These are phyloP conservation scores for Phytopythium montanum DNA, from an alignment of 352 stramenopile genomes.

Conservation along the genomic window DNA sequence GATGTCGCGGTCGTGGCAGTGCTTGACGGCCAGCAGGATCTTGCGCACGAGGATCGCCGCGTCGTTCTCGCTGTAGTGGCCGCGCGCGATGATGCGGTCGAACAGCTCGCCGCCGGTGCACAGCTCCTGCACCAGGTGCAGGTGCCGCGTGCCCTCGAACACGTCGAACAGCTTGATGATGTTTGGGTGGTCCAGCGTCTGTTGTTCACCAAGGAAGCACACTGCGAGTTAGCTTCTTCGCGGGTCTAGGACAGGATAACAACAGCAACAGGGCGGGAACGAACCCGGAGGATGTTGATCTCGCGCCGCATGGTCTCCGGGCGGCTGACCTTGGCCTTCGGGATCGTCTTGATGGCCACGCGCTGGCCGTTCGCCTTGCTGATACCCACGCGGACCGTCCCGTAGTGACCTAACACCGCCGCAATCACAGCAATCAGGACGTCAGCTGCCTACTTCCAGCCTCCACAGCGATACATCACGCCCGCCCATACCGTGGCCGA, in stretches of 20 bases:
- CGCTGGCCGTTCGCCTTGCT: conserved; percentile 91
- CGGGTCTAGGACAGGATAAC: too few species aligned
- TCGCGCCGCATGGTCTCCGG: conserved; percentile 95
- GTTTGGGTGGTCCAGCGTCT: conserved; percentile 93
- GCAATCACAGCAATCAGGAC: too few species aligned
- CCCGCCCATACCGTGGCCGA: conserved; percentile 50
- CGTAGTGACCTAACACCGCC: conserved; percentile 90
- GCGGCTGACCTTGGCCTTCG: conserved; percentile 93
- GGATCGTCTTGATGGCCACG: conserved; percentile 99
- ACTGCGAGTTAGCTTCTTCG: background rate
- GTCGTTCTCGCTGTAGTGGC: conserved; percentile 97
- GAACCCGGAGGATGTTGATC: conserved; percentile 87
- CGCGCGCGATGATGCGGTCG: conserved; percentile 88
- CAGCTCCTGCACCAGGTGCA: conserved; percentile 97
- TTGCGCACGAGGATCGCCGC: conserved; percentile 94
- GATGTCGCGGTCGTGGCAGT: conserved; percentile 97
- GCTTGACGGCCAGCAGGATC: conserved; percentile 95
- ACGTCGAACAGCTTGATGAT: conserved; percentile 98
- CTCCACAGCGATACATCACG: background rate
- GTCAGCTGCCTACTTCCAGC: background rate
- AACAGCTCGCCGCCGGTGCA: conserved; percentile 97
- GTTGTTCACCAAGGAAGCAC: background rate
- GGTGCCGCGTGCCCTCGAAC: conserved; percentile 95
- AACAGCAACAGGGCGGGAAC: conserved; percentile 6
- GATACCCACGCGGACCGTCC: conserved; percentile 95